A percentile compares a stretch with the other conserved stretches of the same genome.
These are phyloP conservation scores for Filobasidium wieringae DNA, from an alignment of 768 basidiomycete species.

Conservation along the genomic window DNA sequence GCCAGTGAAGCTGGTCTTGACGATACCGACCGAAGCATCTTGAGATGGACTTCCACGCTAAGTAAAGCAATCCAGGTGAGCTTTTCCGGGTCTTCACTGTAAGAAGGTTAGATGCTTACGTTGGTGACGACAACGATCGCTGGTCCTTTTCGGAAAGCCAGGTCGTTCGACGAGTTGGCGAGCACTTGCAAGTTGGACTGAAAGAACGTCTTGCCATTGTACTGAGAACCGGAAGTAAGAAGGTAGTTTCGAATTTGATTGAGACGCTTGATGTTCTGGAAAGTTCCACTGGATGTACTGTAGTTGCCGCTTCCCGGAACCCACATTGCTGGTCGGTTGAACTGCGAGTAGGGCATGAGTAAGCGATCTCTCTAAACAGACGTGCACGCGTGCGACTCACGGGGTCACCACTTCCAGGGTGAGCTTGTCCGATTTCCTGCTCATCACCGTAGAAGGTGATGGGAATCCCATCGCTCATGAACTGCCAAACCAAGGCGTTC, in stretches of 20 bases:
- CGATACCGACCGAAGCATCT: slow-evolving; percentile 23
- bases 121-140: slow-evolving; percentile 32
- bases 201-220: slow-evolving; percentile 24
- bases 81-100: background rate
- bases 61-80: background rate
- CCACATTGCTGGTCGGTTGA: slow-evolving; percentile 33
- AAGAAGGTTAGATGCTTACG: slow-evolving; percentile 16
- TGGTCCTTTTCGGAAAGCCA: slow-evolving; percentile 35
- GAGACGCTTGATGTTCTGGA: slow-evolving; percentile 24
- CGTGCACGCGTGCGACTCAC: background rate
- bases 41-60: slow-evolving; percentile 28
- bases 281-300: slow-evolving; percentile 25
- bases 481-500: slow-evolving; percentile 34
- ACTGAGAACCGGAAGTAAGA: slow-evolving; percentile 23
- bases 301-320: slow-evolving; percentile 24
- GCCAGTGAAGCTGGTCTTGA: slow-evolving; percentile 24
- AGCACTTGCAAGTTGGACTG: slow-evolving; percentile 20
- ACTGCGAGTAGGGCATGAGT: slow-evolving; percentile 2
- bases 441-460: slow-evolving; percentile 29
- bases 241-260: slow-evolving; percentile 28
- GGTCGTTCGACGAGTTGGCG: slow-evolving; percentile 20
- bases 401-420: slow-evolving; percentile 16
- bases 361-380: background rate
- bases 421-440: slow-evolving; percentile 28
- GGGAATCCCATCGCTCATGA: slow-evolving; percentile 35